Percentiles rank a stretch among this genome's conserved stretches.
These are phyloP conservation scores for Musa beccarii DNA, from an alignment of 176 grass and related monocot species.

Conservation along the genomic window DNA sequence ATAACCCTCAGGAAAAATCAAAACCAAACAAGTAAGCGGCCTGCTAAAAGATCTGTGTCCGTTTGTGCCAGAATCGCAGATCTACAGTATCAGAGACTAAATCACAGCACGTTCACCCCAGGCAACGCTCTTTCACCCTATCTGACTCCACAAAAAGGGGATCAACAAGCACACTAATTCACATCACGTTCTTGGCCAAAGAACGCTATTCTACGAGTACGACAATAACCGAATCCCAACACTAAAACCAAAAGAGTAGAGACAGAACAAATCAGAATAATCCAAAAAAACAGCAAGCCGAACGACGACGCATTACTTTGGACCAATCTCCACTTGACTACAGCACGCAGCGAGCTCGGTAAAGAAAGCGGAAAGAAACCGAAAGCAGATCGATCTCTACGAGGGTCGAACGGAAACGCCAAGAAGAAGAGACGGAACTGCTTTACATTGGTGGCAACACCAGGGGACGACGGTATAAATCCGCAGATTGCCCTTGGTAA, in stretches of 20 bases:
- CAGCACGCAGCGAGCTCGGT: neutral
- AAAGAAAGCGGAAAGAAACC: neutral
- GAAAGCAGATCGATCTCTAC: neutral
- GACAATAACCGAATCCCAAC: neutral
- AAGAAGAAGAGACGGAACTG: neutral
- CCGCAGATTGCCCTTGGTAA: conserved; percentile 2
- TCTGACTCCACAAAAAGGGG: too few relatives aligned
- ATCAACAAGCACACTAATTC: neutral
- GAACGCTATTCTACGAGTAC: neutral
- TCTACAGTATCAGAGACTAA: neutral
- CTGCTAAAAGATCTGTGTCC: neutral
- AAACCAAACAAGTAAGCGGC: neutral
- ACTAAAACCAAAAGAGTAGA: neutral
- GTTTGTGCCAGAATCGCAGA: neutral
- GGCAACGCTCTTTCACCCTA: too few relatives aligned
- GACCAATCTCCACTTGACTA: neutral
- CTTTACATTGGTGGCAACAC: neutral
- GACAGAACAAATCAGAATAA: neutral
- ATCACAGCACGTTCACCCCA: neutral
- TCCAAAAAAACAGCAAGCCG: neutral
- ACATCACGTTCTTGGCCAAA: neutral
- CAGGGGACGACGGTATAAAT: neutral
- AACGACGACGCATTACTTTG: too few relatives aligned
- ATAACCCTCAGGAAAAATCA: neutral
- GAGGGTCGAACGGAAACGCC: neutral